Evolutionary conservation across 805 yeast genomes (phyloP), one percentile per base, ranked within the genome.

Genomic region (Saturnispora zaruensis): DNA sequence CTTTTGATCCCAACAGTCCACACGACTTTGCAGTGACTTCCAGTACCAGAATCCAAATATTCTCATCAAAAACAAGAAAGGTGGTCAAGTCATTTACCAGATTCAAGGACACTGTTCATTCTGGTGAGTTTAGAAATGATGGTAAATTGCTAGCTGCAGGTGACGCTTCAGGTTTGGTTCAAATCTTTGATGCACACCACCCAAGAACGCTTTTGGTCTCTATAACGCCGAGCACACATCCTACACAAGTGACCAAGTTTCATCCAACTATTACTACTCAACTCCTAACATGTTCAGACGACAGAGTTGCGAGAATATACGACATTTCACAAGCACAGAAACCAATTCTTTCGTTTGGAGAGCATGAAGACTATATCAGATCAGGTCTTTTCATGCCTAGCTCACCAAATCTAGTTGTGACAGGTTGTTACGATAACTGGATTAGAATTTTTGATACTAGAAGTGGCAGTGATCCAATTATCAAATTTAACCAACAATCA

Each of bases 11-110:
- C 2, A 76, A 74, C 36, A 70, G 82, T 14, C 96, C 96, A 5
- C 82, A 87, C 63, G 96, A 93, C 68, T 86, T 91, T 69, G 98
- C 97, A 23, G 87, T 93, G 33, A 86, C 97, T 0, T 81, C 95
- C 28, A 82, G 95, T 18, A 84, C 97, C 0, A 76, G 97, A 62
- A 86, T 93, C 51, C 98, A 93, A 65, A 80, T 93, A 7, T 87
- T 91, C 61, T 86, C 96, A 0, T 83, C 96, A n/a, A 87, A 87
- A 65, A 93, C 98, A 0, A 77, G 97, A 59, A 95, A 88, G 62
- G 96, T 90, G 3, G 73, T 80, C 37, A 87, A 87, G 68, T 89
- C 96, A 0, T 86, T 89, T 57, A 76, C 82, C 3, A 69, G 97
- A 55, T 93, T 93, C 68, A 89, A 87, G 63, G 98, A 91, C 60